Base-by-base conservation (phyloP, 805 yeast species). In the Lachancea sp. region DNA sequence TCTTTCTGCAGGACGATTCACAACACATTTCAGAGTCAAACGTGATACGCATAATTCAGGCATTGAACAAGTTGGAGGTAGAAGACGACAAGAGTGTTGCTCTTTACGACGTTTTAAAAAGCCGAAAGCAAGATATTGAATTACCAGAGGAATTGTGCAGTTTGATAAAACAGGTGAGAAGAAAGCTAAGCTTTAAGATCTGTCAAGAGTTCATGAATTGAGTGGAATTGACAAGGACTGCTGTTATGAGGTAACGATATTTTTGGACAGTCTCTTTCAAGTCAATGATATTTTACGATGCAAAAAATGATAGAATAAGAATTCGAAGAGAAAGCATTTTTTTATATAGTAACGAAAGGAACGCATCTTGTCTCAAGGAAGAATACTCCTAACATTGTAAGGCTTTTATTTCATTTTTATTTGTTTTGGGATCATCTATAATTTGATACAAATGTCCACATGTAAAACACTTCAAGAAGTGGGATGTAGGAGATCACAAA, bases 191-290 rank as follows among this genome's bases (percentile, higher is more conserved):
- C 30, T 50, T 54, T 31, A 62, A 62, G 46, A 48, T 62, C 12
- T 61, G 65, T 46, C 56, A 60, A 49, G 62, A 56, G 45, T 61
- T 55, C 39, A 58, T 61, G 59, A 58, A 53, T 8, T 32, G 15
- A 18, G 13, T 20, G 19, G n/a, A 8, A 25, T 18, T n/a, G 7
- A 19, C 11, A 19, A n/a, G 7, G 27, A 18, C 12, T 35, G n/a
- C 19, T 5, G 13, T 4, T 17, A 33, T 30, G 33, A 22, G 8
- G 25, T 8, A 22, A 22, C 25, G 25, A 22, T 22, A 22, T 8
- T 22, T 22, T 22, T 22, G 25, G 25, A 22, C 25, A 22, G 25
- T n/a, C n/a, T n/a, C 25, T 22, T 22, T 22, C 25, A 22, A 22
- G 8, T 22, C 8, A 22, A 22, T 22, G 25, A 8, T 15, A 4